Evolutionary conservation across 768 basidiomycete species (phyloP).

Genomic region (Hydnomerulius pinastri): DNA sequence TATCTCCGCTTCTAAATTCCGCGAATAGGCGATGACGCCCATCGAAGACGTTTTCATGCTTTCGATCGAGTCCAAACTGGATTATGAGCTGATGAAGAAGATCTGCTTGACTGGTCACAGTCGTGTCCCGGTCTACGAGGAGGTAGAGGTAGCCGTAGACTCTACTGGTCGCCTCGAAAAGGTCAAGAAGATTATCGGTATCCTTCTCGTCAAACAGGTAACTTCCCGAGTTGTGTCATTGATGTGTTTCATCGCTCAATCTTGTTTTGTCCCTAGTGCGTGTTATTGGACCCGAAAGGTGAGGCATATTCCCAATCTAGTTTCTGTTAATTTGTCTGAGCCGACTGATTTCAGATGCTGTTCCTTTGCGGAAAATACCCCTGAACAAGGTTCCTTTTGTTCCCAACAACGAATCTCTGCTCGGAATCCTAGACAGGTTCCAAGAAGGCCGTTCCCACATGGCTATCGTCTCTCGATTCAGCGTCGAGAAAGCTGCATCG

Average conservation of each 20-base stretch:
- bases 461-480: constrained; percentile 84
- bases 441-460: constrained; percentile 92
- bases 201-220: constrained; percentile 81
- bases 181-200: constrained; percentile 83
- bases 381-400: constrained; percentile 87
- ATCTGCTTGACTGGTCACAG: constrained; percentile 82
- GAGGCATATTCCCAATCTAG: not conserved
- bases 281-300: constrained; percentile 86
- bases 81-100: constrained; percentile 75
- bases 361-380: constrained; percentile 79
- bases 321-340: constrained; percentile 3
- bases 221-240: constrained; percentile 1
- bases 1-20: not conserved
- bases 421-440: constrained; percentile 85
- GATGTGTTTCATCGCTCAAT: not conserved
- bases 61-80: constrained; percentile 79
- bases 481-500: constrained; percentile 70
- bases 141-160: constrained; percentile 60
- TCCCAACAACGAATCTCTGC: constrained; percentile 81
- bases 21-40: constrained; percentile 72
- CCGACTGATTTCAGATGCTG: constrained; percentile 55
- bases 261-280: constrained; percentile 45
- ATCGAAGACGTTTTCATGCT: constrained; percentile 85
- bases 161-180: constrained; percentile 42
- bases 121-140: constrained; percentile 81